Evolutionary conservation across 345 rosid genomes (phyloP), one percentile per base, ranked within the genome.

Genomic region (Bretschneidera sinensis): DNA sequence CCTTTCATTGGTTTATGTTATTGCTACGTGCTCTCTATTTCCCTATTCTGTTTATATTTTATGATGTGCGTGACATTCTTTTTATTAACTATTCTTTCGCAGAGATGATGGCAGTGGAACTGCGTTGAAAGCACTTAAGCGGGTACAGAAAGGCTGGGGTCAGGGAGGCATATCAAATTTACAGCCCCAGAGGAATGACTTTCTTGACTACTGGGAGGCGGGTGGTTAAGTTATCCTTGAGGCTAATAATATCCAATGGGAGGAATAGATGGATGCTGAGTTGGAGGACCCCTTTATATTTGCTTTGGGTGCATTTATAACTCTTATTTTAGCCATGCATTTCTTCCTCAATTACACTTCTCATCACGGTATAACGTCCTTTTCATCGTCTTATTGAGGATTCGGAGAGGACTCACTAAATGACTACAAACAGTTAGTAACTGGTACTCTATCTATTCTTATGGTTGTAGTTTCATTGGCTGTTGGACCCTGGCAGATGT

Each of bases 31-130:
- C 18, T 50, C 51, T 47, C 21, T 43, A 19, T 25, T 17, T 49
- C 8, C 63, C 18, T 22, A 24, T 45, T 50, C 53, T 51, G 45
- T 23, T 8, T 43, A 48, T 52, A 34, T 25, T 57, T 21, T 61
- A n/a, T 57, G 59, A 57, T 58, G 17, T 51, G 31, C 8, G 55
- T 67, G 24, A 34, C 39, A 21, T 60, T 54, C 55, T 57, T 47
- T 24, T 23, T 62, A 47, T 54, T 74, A 20, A 52, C 51, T 54
- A 14, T 62, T 63, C 25, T 77, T 73, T 66, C 45, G 47, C 98
- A 90, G 99, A 80, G 92, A 90, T 69, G 99, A 94, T 72, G 96
- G 97, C 51, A 90, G 99, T 78, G 84, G 87, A 70, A 79, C 83
- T 65, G 95, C 91, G 22, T 54, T 85, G 57, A 87, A 83, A 82